Evolutionary conservation across 2,329 filamentous ascomycete species (phyloP).

Genomic region (Proliferodiscus dingleyae): DNA sequence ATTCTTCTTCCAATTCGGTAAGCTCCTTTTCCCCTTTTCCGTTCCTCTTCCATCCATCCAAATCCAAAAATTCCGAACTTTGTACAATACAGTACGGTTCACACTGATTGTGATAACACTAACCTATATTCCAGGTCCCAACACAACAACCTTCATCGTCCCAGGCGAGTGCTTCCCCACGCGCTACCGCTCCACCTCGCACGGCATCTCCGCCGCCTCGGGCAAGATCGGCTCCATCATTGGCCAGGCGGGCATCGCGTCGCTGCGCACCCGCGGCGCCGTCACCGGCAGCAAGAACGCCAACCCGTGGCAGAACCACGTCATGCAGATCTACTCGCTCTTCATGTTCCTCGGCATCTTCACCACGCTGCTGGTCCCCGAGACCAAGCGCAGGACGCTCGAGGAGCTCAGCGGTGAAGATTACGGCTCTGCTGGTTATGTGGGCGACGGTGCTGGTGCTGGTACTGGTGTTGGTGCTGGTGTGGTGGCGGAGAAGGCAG

Average conservation of each 20-base stretch:
- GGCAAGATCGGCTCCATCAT: slow-evolving; percentile 35
- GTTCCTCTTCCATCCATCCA: no score
- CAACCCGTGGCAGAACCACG: slow-evolving; percentile 60
- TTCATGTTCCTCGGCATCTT: slow-evolving; percentile 74
- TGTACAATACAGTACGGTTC: no score
- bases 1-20: slow-evolving; percentile 65
- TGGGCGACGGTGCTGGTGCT: no score
- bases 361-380: slow-evolving; percentile 66
- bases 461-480: no score
- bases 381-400: slow-evolving; percentile 70
- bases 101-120: no score
- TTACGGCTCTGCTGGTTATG: no score
- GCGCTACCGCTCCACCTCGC: slow-evolving; percentile 32
- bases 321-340: slow-evolving; percentile 73
- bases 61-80: no score
- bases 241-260: slow-evolving; percentile 48
- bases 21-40: no score
- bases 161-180: slow-evolving; percentile 36
- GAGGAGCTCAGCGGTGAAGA: slow-evolving; percentile 65
- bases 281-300: slow-evolving; percentile 14
- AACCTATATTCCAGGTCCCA: no score
- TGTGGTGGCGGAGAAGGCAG: no score
- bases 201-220: slow-evolving; percentile 34
- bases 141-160: slow-evolving; percentile 35
- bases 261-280: slow-evolving; percentile 41